phyloP scores from a whole-genome alignment of 2,329 filamentous ascomycete species.

The Monilinia fructicola region DNA sequence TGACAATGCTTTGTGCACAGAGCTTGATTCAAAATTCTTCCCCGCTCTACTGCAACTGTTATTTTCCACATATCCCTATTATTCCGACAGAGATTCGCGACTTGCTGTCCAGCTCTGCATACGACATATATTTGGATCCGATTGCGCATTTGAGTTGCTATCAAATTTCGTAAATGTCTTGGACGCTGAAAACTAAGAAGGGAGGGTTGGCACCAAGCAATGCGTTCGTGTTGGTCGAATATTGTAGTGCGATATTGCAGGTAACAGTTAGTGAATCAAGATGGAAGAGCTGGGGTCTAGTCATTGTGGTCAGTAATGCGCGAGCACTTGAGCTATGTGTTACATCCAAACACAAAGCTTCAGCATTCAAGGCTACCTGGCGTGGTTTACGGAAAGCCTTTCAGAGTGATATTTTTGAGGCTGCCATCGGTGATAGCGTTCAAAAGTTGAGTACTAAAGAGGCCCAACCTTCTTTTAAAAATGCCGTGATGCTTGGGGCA shows the following conservation, averaged over 20 bases:
- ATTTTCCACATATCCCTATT: constrained; percentile 84
- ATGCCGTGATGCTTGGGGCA: constrained; percentile 78
- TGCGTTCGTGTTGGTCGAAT: constrained; percentile 87
- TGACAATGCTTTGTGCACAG: constrained; percentile 25
- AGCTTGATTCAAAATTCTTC: constrained; percentile 46
- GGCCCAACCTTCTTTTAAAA: constrained; percentile 61
- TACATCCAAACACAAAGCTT: constrained; percentile 63
- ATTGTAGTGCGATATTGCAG: constrained; percentile 79
- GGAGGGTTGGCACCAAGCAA: constrained; percentile 72
- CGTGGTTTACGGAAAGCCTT: constrained; percentile 77
- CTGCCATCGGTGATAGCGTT: constrained; percentile 53
- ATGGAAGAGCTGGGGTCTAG: constrained; percentile 64
- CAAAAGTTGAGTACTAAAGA: constrained; percentile 67
- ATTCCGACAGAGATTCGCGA: constrained; percentile 81
- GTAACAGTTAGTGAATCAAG: constrained; percentile 60
- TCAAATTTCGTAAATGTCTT: constrained; percentile 65
- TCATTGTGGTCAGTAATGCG: constrained; percentile 68
- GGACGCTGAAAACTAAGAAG: constrained; percentile 75
- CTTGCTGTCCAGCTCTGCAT: constrained; percentile 82
- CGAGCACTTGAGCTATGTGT: constrained; percentile 77
- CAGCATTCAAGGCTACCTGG: constrained; percentile 74
- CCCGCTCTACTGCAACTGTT: constrained; percentile 66
- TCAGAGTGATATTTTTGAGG: constrained; percentile 47
- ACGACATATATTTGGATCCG: constrained; percentile 60
- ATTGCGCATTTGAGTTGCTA: constrained; percentile 57